Evolutionary conservation across 441 rosid species (phyloP).

Genomic region (Adansonia gregorii): DNA sequence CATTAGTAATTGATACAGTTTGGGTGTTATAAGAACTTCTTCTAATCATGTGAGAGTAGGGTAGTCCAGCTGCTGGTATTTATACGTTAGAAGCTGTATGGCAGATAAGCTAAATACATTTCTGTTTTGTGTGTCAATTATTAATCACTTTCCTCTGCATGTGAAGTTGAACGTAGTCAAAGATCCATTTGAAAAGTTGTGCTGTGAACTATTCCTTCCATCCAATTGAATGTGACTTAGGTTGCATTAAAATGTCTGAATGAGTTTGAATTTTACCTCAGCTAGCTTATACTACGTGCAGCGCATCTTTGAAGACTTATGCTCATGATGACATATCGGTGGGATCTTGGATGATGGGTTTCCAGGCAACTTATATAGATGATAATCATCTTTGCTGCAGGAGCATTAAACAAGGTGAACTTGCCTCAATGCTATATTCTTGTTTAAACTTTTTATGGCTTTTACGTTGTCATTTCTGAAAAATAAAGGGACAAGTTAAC

Average conservation of each 20-base stretch:
- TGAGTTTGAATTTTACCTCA: conserved; percentile 15
- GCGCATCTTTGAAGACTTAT: conserved; percentile 86
- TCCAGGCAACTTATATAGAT: conserved; percentile 81
- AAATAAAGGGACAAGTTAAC: neutral
- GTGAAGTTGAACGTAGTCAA: neutral
- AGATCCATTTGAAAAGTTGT: conserved; percentile 1
- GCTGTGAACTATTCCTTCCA: neutral
- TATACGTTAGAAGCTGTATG: neutral
- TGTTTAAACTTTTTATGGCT: neutral
- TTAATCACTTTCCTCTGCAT: neutral
- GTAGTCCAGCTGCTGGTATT: neutral
- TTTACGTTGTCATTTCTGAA: conserved; percentile 1
- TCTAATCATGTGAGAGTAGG: no score
- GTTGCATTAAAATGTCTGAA: conserved; percentile 1
- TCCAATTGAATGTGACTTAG: neutral
- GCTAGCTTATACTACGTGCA: conserved; percentile 40
- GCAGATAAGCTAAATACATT: conserved; percentile 1
- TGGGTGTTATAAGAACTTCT: conserved; percentile 12
- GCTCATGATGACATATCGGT: conserved; percentile 83
- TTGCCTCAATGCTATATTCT: neutral
- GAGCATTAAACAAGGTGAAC: conserved; percentile 83
- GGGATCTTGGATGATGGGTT: conserved; percentile 98
- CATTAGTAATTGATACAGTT: conserved; percentile 5
- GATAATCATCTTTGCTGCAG: conserved; percentile 89
- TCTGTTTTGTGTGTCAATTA: neutral